A percentile compares a stretch with the other conserved stretches of the same genome.
Conservation (phyloP, 768 basidiomycete genomes). For the Suillus discolor region DNA sequence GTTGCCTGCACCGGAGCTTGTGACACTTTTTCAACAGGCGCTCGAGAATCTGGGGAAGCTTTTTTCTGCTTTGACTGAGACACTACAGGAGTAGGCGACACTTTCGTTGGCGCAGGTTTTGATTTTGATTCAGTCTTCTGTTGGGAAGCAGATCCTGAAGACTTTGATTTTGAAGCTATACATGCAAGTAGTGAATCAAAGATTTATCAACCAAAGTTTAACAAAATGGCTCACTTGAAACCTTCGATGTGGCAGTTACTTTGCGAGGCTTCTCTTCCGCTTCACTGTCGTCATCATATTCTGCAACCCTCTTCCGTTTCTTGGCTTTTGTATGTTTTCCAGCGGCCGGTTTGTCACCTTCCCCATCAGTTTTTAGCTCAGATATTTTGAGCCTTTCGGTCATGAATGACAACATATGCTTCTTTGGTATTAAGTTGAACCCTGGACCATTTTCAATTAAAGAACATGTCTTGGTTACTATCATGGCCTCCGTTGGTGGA, state of each 20-base stretch:
- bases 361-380: constrained; percentile 34
- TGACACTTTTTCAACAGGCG: neutral
- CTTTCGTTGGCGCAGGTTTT: neutral
- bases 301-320: constrained; percentile 31
- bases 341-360: constrained; percentile 30
- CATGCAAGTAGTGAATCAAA: neutral
- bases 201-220: neutral
- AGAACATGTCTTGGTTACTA: constrained; percentile 68
- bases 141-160: neutral
- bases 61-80: neutral
- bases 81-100: neutral
- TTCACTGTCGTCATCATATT: constrained; percentile 24
- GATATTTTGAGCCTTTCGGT: constrained; percentile 33
- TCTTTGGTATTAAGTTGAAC: constrained; percentile 67
- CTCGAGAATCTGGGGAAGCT: neutral
- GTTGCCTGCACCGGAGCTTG: neutral
- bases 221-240: constrained; percentile 4
- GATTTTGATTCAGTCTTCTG: neutral
- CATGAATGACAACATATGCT: constrained; percentile 35
- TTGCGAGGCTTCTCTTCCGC: constrained; percentile 24
- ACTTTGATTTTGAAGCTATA: constrained; percentile 6
- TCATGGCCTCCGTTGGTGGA: constrained; percentile 60
- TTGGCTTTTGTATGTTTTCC: constrained; percentile 15
- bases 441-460: constrained; percentile 80
- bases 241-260: constrained; percentile 17